Evolutionary conservation across 306 rosid genomes (phyloP), one percentile per base, ranked within the genome.

Genomic region (Alnus glutinosa): DNA sequence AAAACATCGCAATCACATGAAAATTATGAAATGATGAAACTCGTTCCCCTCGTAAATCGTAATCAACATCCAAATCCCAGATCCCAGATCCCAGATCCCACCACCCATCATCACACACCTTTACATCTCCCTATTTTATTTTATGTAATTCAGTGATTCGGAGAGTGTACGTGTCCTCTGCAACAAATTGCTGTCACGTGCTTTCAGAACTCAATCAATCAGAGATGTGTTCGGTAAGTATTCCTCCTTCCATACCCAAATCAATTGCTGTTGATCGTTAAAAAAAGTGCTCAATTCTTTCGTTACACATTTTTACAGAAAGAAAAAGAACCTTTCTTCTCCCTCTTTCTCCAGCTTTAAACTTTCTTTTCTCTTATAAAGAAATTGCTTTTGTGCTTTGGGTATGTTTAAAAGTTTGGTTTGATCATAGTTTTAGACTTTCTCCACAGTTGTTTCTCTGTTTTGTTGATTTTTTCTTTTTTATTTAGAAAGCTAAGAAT

Each of bases 61-160:
- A 50, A 50, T 12, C 57, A 74, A 16, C 49, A 15, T 42, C 52
- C n/a, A 63, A 52, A 62, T 14, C 50, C 46, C 32, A 23, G 58
- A 23, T 80, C 76, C 46, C 32, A 23, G 58, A 23, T 80, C 76
- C 67, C 55, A 19, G 76, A 75, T 75, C 80, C 76, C 71, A n/a
- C 68, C 55, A 5, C 28, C 19, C 74, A 5, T 19, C 76, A 14
- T 49, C 64, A 46, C 28, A 11, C 4, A 49, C 16, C 37, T 52
- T 63, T 46, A 49, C 49, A 76, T 62, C 23, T 62, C 14, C 5
- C 4, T 32, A 10, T 64, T 32, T 36, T 32, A 9, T 64, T 6
- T 3, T 7, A 19, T 76, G 46, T 70, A 76, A 48, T 76, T 81
- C 86, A 61, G 72, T 57, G 71, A 61, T 15, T 32, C 42, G 15